Percentiles rank a stretch among this genome's conserved stretches.
Conservation (phyloP, 2,329 filamentous ascomycete species). For the Paramyrothecium roridum region DNA sequence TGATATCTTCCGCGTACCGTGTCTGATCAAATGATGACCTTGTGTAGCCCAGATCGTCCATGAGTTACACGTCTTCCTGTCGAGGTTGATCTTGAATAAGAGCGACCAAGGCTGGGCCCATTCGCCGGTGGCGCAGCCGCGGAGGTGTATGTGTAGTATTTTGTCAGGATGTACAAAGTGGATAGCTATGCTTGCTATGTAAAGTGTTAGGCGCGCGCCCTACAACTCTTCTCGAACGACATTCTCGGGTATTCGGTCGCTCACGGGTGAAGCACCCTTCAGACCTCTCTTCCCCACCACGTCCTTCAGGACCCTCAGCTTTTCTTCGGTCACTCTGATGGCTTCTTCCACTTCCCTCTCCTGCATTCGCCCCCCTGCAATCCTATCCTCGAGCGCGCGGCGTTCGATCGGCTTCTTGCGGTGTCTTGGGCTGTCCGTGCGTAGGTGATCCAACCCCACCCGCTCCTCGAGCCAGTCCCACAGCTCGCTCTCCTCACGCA, state of each 20-base stretch:
- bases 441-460: slow-evolving; percentile 65
- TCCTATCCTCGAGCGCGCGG: slow-evolving; percentile 56
- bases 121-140: too few species aligned
- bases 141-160: too few species aligned
- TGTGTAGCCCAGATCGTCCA: too few species aligned
- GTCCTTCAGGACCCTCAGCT: slow-evolving; percentile 71
- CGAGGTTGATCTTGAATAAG: too few species aligned
- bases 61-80: too few species aligned
- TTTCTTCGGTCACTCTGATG: slow-evolving; percentile 83
- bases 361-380: slow-evolving; percentile 60
- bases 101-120: too few species aligned
- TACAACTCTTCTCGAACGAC: background rate
- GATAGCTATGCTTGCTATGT: background rate
- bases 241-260: background rate
- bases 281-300: slow-evolving; percentile 53
- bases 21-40: too few species aligned
- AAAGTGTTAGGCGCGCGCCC: background rate
- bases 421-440: slow-evolving; percentile 23
- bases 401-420: slow-evolving; percentile 51
- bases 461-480: slow-evolving; percentile 94
- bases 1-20: too few species aligned
- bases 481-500: slow-evolving; percentile 78
- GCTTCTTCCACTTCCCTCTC: slow-evolving; percentile 75
- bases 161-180: background rate
- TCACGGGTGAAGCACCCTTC: background rate